Evolutionary conservation across 2,329 filamentous ascomycete species (phyloP).

Genomic region (Ophiostoma sp.): DNA sequence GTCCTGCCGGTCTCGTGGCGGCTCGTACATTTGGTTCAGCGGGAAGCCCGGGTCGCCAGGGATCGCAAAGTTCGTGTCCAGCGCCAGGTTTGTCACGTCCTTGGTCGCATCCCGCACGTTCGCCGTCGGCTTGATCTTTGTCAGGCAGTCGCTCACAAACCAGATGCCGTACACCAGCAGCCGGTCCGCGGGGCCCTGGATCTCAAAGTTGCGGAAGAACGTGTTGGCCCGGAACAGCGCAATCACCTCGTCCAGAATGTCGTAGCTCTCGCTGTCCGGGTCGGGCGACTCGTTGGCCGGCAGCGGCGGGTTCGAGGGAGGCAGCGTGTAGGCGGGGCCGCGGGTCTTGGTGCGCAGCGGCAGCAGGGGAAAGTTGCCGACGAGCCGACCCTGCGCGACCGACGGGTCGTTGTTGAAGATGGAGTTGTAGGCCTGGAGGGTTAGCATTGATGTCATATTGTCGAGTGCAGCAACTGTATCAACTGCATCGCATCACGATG

Average conservation of each 20-base stretch:
- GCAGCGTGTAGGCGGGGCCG: constrained; percentile 88
- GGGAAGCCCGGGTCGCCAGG: constrained; percentile 93
- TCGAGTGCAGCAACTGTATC: not conserved
- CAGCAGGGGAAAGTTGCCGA: constrained; percentile 92
- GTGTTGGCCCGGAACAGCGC: constrained; percentile 95
- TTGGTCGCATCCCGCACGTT: constrained; percentile 60
- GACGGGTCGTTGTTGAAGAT: constrained; percentile 83
- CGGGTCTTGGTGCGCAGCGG: constrained; percentile 93
- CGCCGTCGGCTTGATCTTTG: constrained; percentile 79
- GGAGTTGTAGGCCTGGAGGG: constrained; percentile 85
- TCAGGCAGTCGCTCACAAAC: constrained; percentile 86
- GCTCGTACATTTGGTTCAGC: constrained; percentile 91
- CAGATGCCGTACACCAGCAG: constrained; percentile 96
- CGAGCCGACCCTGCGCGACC: constrained; percentile 52
- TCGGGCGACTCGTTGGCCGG: constrained; percentile 66
- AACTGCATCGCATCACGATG: not conserved
- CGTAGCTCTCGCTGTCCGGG: constrained; percentile 88
- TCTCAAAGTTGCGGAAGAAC: constrained; percentile 99
- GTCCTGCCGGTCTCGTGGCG: constrained; percentile 81
- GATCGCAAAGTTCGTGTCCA: constrained; percentile 90
- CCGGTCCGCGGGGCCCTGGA: constrained; percentile 91
- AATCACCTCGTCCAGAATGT: constrained; percentile 92
- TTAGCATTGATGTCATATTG: not conserved
- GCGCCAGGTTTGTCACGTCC: constrained; percentile 84
- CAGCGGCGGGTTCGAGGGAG: constrained; percentile 57